These are phyloP conservation scores for Neurospora sp. DNA, from an alignment of 495 filamentous ascomycete species.

Conservation along the genomic window DNA sequence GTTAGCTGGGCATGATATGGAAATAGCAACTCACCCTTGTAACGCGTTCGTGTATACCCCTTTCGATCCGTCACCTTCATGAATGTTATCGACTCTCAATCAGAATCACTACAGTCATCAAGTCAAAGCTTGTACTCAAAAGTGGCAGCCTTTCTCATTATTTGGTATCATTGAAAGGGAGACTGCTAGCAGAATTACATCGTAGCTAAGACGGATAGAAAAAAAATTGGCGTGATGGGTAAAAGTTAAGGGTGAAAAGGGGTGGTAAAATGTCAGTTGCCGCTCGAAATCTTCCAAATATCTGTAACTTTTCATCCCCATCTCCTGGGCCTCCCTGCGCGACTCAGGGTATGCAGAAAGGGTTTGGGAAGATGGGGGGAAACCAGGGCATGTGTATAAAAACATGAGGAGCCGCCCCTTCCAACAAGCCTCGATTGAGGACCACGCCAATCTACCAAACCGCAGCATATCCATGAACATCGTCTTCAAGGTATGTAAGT, in stretches of 20 bases:
- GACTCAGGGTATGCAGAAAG: background rate
- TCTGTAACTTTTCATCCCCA: conserved; percentile 1
- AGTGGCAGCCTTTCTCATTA: conserved; percentile 32
- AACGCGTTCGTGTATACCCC: background rate
- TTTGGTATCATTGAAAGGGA: conserved; percentile 33
- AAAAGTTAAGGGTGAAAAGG: conserved; percentile 1
- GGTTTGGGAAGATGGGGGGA: background rate
- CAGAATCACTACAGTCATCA: background rate
- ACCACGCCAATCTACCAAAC: background rate
- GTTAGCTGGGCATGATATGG: background rate
- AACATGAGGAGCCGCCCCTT: background rate
- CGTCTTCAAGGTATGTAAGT: conserved; percentile 1
- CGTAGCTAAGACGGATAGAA: conserved; percentile 23
- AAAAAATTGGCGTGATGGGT: conserved; percentile 11
- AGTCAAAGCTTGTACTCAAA: background rate
- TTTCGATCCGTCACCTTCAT: background rate
- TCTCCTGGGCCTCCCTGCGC: background rate
- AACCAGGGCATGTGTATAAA: background rate
- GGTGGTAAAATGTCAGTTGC: background rate
- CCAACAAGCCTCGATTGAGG: background rate
- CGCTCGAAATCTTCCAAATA: conserved; percentile 1
- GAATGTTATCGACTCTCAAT: background rate
- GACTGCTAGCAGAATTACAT: conserved; percentile 34
- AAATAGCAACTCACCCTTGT: background rate
- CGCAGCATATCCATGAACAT: conserved; percentile 12